phyloP scores from a whole-genome alignment of 345 rosid species.

The Dipteronia dyeriana region DNA sequence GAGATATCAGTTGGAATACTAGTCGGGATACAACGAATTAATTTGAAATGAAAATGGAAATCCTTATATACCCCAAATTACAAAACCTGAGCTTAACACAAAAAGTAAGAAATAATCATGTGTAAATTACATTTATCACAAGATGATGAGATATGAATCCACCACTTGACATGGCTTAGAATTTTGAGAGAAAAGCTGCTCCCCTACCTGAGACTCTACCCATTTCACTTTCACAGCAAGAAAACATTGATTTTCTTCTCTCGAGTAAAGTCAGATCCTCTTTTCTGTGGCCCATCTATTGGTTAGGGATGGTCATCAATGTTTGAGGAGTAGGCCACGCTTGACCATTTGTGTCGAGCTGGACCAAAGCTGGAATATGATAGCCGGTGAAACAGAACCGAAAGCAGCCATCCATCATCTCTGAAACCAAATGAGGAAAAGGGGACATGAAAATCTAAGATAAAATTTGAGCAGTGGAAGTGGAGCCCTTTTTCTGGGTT shows the following conservation, averaged over 20 bases:
- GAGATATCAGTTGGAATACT: too few species aligned
- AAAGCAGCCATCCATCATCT: not conserved
- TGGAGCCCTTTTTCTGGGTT: not conserved
- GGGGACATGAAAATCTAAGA: not conserved
- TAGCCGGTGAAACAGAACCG: not conserved
- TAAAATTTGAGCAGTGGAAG: not conserved
- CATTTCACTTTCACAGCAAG: not conserved
- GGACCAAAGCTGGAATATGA: not conserved
- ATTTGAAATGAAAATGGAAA: too few species aligned
- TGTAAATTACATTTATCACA: not conserved
- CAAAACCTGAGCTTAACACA: not conserved
- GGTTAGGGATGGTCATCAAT: not conserved
- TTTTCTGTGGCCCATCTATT: not conserved
- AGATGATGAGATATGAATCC: not conserved
- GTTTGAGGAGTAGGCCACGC: constrained; percentile 1
- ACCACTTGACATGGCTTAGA: not conserved
- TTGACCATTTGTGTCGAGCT: not conserved
- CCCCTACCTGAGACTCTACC: too few species aligned
- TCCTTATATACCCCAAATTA: too few species aligned
- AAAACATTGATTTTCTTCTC: not conserved
- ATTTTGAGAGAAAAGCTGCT: not conserved
- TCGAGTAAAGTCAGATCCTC: not conserved
- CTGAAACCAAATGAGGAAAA: not conserved
- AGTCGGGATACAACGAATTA: too few species aligned
- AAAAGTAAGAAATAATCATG: too few species aligned